Evolutionary conservation across 2,329 filamentous ascomycete genomes (phyloP), one percentile per base, ranked within the genome.

Genomic region (Tolypocladium tundrense): DNA sequence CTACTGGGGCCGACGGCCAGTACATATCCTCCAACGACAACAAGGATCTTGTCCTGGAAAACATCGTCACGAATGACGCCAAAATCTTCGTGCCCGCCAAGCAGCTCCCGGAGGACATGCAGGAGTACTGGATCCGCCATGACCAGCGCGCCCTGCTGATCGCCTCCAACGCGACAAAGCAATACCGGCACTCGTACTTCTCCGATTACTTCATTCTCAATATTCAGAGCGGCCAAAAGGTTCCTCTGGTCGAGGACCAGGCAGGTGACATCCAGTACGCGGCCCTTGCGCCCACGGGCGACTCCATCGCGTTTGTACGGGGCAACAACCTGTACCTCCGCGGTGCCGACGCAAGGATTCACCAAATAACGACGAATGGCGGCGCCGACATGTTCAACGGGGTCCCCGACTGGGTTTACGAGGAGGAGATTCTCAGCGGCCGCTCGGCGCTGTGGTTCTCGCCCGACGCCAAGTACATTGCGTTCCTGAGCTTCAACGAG

Each of bases 381-480:
- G 77, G 82, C 0, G 79, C 82, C 0, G 82, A 87, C 66, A 71
- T 79, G 63, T 89, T 87, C 72, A 81, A 87, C 59, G 84, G 76
- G 5, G 78, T 87, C 1, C 84, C 84, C 0, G 85, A 87, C 64
- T 88, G 93, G 93, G 93, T 97, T 0, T 96, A 95, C 65, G 90
- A 94, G 68, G 77, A 79, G 59, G 73, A 75, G 58, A 70, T 75
- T 4, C 88, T 96, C 61, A 73, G 77, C 5, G 84, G 81, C 1
- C 88, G 90, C 63, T 90, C 83, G 60, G 90, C 89, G 1, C 90
- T 92, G 0, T 97, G 93, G 93, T 97, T 91, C 89, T 92, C 90
- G 19, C 83, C 87, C 31, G 91, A 94, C 70, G 91, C 91, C 43
- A 86, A 90, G 66, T 96, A 88, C 68, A 72, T 97, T 58, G 91